Conservation (phyloP, 192 early-diverging fungal genomes). For the Podila clonocystis region DNA sequence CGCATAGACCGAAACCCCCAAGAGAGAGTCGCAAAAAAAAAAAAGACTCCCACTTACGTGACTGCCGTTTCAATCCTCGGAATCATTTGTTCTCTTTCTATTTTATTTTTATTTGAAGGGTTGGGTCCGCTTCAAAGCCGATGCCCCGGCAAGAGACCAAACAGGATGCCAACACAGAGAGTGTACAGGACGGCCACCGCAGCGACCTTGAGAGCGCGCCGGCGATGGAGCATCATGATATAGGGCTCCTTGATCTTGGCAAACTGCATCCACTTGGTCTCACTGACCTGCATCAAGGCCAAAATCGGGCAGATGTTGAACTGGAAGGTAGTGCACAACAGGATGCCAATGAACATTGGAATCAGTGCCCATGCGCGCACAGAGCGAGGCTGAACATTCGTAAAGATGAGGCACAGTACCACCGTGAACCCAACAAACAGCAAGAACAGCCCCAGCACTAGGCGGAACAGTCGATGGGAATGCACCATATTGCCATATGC, state of each 20-base stretch:
- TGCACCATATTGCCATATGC: constrained; percentile 66
- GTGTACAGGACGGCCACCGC: constrained; percentile 25
- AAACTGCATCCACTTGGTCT: constrained; percentile 38
- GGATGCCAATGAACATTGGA: constrained; percentile 25
- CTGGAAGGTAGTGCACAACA: constrained; percentile 40
- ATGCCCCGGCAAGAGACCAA: constrained; percentile 36
- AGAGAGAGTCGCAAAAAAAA: too few species aligned
- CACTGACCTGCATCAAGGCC: constrained; percentile 28
- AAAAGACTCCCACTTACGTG: too few species aligned
- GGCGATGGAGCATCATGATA: constrained; percentile 27
- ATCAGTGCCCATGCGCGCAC: constrained; percentile 58
- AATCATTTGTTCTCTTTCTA: too few species aligned
- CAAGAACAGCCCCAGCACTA: constrained; percentile 56
- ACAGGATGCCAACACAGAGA: constrained; percentile 14
- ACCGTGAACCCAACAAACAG: constrained; percentile 64
- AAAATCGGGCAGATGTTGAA: constrained; percentile 41
- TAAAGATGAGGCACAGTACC: constrained; percentile 62
- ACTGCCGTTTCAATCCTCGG: too few species aligned
- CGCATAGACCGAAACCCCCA: too few species aligned
- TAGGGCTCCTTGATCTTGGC: constrained; percentile 41
- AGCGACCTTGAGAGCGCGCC: constrained; percentile 16
- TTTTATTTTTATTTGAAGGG: too few species aligned
- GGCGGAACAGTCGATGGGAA: constrained; percentile 55
- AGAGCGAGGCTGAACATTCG: constrained; percentile 54
- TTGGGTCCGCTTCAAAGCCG: constrained; percentile 9